Percentiles rank a stretch among this genome's conserved stretches.
Evolutionary conservation across 2,329 filamentous ascomycete genomes (phyloP).

Genomic region (Penicillium sp.): DNA sequence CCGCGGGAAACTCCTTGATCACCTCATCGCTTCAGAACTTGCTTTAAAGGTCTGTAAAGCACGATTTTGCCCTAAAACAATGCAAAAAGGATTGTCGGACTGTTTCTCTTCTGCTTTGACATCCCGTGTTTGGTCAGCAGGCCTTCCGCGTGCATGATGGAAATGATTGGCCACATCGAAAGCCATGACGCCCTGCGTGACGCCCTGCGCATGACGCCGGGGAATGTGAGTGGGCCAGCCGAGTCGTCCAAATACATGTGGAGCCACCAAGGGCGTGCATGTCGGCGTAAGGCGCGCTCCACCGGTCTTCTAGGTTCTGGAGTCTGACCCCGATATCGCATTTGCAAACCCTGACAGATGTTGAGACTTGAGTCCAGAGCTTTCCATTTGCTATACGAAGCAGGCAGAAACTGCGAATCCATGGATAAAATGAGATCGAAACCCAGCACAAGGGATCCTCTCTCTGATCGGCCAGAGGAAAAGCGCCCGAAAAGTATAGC

Average conservation of each 20-base stretch:
- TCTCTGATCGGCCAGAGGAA: not conserved
- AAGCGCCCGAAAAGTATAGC: not conserved
- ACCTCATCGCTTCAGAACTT: not conserved
- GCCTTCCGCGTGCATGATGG: not conserved
- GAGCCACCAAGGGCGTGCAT: conserved; percentile 25
- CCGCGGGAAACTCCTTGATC: conserved; percentile 14
- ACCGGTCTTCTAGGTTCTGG: conserved; percentile 7
- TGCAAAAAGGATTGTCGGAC: not conserved
- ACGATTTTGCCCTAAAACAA: too few species aligned
- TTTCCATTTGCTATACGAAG: not conserved
- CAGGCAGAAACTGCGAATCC: not conserved
- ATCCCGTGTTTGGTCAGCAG: conserved; percentile 8
- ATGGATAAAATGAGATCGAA: not conserved
- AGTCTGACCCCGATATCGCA: not conserved
- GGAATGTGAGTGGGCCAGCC: conserved; percentile 12
- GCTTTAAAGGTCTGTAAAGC: not conserved
- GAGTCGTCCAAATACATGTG: conserved; percentile 4
- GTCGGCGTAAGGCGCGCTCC: conserved; percentile 20
- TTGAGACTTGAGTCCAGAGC: not conserved
- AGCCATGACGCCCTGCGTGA: conserved; percentile 3
- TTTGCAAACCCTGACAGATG: not conserved
- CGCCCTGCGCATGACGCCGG: conserved; percentile 1
- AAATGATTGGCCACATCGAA: conserved; percentile 15
- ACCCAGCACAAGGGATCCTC: too few species aligned
- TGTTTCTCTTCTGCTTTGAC: conserved; percentile 8